phyloP scores from a whole-genome alignment of 805 yeast genomes.

The Saturnispora sekii region DNA sequence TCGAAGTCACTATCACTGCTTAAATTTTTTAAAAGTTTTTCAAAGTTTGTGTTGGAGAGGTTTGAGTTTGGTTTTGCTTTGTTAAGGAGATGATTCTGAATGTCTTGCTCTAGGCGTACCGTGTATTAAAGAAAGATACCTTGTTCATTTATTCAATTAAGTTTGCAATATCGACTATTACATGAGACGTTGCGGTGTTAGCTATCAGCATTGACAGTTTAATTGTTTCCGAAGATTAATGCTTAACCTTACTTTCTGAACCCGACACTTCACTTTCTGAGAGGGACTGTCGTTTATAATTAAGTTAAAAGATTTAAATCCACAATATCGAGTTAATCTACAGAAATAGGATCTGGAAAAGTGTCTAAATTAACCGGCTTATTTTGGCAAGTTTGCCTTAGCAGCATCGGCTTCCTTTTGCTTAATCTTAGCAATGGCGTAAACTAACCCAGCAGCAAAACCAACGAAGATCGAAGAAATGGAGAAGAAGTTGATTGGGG shows the following conservation, averaged over 20 bases:
- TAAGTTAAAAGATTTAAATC: too few species aligned
- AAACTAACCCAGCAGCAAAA: conserved; percentile 90
- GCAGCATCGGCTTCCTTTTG: conserved; percentile 42
- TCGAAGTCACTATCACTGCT: conserved; percentile 86
- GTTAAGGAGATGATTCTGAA: background rate
- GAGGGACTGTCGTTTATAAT: too few species aligned
- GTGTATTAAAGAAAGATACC: conserved; percentile 30
- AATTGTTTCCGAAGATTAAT: too few species aligned
- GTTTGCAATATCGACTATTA: conserved; percentile 11
- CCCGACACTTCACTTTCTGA: too few species aligned
- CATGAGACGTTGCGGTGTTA: conserved; percentile 48
- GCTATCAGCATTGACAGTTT: conserved; percentile 40
- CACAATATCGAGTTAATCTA: too few species aligned
- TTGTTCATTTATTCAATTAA: conserved; percentile 17
- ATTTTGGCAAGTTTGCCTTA: conserved; percentile 27
- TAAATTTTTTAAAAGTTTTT: conserved; percentile 29
- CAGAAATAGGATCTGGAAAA: background rate
- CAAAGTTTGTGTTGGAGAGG: background rate
- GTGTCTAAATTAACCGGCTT: conserved; percentile 4
- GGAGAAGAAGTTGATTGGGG: conserved; percentile 88
- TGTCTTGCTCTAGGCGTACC: conserved; percentile 49
- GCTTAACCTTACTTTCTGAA: too few species aligned
- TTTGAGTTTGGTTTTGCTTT: background rate
- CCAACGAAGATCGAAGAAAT: conserved; percentile 86
- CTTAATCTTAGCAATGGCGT: conserved; percentile 91